Evolutionary conservation across 805 yeast genomes (phyloP), one percentile per base, ranked within the genome.

Genomic region (Jamesozyma lodderae): DNA sequence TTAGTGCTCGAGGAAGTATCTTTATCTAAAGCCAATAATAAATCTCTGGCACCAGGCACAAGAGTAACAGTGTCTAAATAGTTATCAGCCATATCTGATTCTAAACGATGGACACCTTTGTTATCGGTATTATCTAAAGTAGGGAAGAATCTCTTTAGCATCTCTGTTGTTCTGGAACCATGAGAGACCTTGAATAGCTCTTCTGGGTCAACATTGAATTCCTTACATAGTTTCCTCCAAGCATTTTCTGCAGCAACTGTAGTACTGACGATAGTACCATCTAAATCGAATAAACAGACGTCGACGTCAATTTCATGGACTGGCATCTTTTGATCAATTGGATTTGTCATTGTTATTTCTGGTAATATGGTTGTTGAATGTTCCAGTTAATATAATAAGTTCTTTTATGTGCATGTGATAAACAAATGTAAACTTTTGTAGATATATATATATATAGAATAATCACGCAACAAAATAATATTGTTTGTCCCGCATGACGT

Each of bases 211-310:
- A 79, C 79, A 45, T 69, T 71, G 42, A 81, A 70, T 53, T 76
- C 64, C 37, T 66, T 59, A 46, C 69, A 66, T 46, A 80, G 66
- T 35, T 72, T 75, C 42, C 66, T 71, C 92, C 94, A 84, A 56
- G 81, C 74, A 51, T 71, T 74, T 54, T 79, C 84, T 40, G 83
- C 82, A 34, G 88, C 83, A 31, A 70, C 73, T 30, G 87, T 81
- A 23, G 92, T 79, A 55, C 76, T 73, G 46, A 83, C 83, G 43
- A 83, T 63, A 14, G 94, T 84, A 27, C 94, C 94, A 54, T 83
- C 94, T 37, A 85, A 71, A 62, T 83, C 94, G 55, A 83, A 83
- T 37, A 81, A 71, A 41, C 52, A 48, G 11, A 47, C 20, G 36
- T 47, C 51, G 10, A 40, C 45, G 3, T 29, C 37, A 16, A 44